Base-by-base conservation (phyloP, 495 filamentous ascomycete species). In the Penicillium arizonense region DNA sequence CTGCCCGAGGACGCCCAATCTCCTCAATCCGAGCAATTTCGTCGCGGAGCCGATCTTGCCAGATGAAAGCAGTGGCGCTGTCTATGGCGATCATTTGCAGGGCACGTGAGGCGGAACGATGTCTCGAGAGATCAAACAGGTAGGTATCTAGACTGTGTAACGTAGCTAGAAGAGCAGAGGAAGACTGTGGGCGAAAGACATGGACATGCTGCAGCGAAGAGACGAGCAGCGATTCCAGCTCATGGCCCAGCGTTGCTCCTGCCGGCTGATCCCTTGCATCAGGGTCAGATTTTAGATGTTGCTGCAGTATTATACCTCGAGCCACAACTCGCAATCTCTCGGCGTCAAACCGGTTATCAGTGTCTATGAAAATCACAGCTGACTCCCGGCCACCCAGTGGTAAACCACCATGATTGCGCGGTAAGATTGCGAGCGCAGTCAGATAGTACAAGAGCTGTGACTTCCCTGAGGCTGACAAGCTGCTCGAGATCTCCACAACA, bases 381-480 rank as follows among this genome's bases (percentile, higher is more conserved):
- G 81, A 79, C 21, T 70, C 64, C 26, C 79, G 75, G n/a, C 82
- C 84, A 32, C 60, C 50, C 4, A 79, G 44, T 4, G 47, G 18
- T 18, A 67, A 24, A n/a, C 59, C 64, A 3, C 67, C 53, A 40
- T 65, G 61, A 3, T 65, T 63, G 2, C 69, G 36, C 2, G 86
- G 79, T 8, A 94, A 71, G 11, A 88, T 70, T 0, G 82, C 78
- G 3, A 77, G 68, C 9, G 84, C 71, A 4, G 86, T 69, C 6
- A 88, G 59, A 62, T 89, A 85, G 54, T 96, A 83, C 4, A 96
- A 70, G 0, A 90, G 69, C 37, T 89, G 78, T 21, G 87, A 82
- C 56, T 84, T 86, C 4, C 84, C 84, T n/a, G 76, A 73, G 16
- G 72, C 77, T 14, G 82, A 78, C 0, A 72, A 67, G 26, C 73